A percentile compares a stretch with the other conserved stretches of the same genome.
Evolutionary conservation across 345 rosid genomes (phyloP).

Genomic region (Citrus sinensis): DNA sequence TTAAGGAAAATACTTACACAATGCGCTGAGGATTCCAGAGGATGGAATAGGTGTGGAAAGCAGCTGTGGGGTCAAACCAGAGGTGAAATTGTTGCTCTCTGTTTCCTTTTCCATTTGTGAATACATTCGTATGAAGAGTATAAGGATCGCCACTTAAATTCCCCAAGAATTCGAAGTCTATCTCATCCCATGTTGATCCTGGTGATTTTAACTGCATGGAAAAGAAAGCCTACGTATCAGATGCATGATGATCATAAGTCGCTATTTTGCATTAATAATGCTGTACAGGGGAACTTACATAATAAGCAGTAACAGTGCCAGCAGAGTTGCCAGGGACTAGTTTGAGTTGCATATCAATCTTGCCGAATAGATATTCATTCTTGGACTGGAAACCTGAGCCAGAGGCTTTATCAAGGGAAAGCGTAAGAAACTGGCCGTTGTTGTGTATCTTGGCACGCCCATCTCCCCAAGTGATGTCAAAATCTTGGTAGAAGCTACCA

Average conservation of each 20-base stretch:
- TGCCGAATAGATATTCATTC: conserved; percentile 5
- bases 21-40: conserved; percentile 60
- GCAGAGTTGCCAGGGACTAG: conserved; percentile 8
- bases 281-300: background rate
- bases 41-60: conserved; percentile 65
- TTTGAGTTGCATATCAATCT: conserved; percentile 9
- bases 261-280: background rate
- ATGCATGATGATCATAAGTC: background rate
- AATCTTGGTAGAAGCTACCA: conserved; percentile 2
- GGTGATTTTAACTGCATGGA: conserved; percentile 41
- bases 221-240: background rate
- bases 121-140: conserved; percentile 60
- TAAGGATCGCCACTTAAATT: conserved; percentile 61
- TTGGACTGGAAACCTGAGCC: conserved; percentile 9
- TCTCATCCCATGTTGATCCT: conserved; percentile 66
- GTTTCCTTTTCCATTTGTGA: conserved; percentile 54
- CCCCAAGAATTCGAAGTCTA: conserved; percentile 69
- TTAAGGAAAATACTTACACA: conserved; percentile 28
- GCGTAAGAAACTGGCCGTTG: conserved; percentile 2
- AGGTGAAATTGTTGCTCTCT: conserved; percentile 64
- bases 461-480: conserved; percentile 8
- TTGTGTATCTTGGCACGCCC: background rate
- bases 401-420: background rate
- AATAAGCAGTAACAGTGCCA: conserved; percentile 10
- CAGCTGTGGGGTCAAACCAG: conserved; percentile 67